phyloP scores from a whole-genome alignment of 2,329 filamentous ascomycete species.

The Colletotrichum gigasporum region DNA sequence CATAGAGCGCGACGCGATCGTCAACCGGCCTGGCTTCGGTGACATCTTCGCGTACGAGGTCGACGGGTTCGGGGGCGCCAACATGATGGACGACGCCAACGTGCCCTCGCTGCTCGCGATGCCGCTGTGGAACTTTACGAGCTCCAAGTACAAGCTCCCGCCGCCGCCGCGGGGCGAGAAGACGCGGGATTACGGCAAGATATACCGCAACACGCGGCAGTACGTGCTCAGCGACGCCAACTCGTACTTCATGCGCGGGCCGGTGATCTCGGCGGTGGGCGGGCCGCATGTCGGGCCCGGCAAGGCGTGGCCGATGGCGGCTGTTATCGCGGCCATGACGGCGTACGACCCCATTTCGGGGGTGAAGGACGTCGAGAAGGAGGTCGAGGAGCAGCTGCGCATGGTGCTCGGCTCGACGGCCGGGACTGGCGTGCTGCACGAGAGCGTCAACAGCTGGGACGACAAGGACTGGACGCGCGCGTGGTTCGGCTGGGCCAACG shows the following conservation, averaged over 20 bases:
- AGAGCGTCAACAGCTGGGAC: slow-evolving; percentile 55
- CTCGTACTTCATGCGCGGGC: slow-evolving; percentile 78
- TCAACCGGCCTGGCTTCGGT: slow-evolving; percentile 60
- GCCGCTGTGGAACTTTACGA: slow-evolving; percentile 68
- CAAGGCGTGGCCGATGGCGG: slow-evolving; percentile 65
- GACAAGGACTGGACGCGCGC: slow-evolving; percentile 50
- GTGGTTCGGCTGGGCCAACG: slow-evolving; percentile 58
- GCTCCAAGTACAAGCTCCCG: slow-evolving; percentile 16
- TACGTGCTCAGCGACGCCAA: slow-evolving; percentile 82
- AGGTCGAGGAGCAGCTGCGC: slow-evolving; percentile 44
- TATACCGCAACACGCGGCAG: slow-evolving; percentile 81
- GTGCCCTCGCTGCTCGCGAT: slow-evolving; percentile 73
- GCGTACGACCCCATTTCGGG: slow-evolving; percentile 41
- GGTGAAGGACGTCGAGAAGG: slow-evolving; percentile 40
- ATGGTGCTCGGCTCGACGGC: slow-evolving; percentile 52
- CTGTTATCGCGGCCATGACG: slow-evolving; percentile 62
- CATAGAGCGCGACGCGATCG: slow-evolving; percentile 77
- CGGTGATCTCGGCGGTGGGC: slow-evolving; percentile 77
- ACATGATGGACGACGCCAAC: slow-evolving; percentile 78
- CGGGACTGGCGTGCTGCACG: slow-evolving; percentile 57
- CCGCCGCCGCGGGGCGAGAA: slow-evolving; percentile 17
- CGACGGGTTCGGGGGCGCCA: slow-evolving; percentile 74
- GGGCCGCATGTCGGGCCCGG: slow-evolving; percentile 72
- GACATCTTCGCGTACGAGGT: slow-evolving; percentile 82
- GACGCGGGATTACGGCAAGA: slow-evolving; percentile 63